Evolutionary conservation across 768 basidiomycete species (phyloP).

Genomic region (Mycena pura): DNA sequence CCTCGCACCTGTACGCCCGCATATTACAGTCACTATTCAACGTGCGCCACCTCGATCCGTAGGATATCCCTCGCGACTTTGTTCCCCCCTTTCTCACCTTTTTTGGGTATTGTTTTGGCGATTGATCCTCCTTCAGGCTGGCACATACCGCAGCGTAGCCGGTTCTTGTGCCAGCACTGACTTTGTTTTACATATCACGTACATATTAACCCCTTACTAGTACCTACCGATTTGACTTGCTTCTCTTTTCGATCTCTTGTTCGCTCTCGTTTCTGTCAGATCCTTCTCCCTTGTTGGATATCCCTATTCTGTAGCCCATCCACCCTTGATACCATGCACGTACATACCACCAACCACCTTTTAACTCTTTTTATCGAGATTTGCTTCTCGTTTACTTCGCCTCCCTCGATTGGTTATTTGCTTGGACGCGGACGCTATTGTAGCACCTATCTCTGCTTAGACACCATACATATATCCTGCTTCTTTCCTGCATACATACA

Average conservation of each 20-base stretch:
- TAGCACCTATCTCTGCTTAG: conserved; percentile 25
- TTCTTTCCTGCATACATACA: conserved; percentile 12
- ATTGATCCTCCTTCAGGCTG: too few species aligned
- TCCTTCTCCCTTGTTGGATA: conserved; percentile 17
- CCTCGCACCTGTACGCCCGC: conserved; percentile 38
- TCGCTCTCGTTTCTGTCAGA: background rate
- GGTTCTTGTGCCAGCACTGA: conserved; percentile 24
- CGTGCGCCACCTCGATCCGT: conserved; percentile 3
- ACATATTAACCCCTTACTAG: conserved; percentile 15
- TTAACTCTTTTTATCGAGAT: conserved; percentile 29
- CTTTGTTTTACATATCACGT: conserved; percentile 15
- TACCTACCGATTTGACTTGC: conserved; percentile 21
- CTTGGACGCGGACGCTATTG: conserved; percentile 22
- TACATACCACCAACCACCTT: conserved; percentile 25
- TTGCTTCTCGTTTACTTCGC: conserved; percentile 21
- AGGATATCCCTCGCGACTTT: conserved; percentile 33
- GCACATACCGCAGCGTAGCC: conserved; percentile 27
- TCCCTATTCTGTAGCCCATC: conserved; percentile 26
- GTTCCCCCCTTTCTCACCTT: conserved; percentile 17
- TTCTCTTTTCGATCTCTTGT: conserved; percentile 16
- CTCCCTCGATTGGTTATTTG: background rate
- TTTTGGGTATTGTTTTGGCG: too few species aligned
- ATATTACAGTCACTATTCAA: conserved; percentile 33
- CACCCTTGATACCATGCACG: conserved; percentile 21
- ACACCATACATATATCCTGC: conserved; percentile 6